Conservation (phyloP, 441 rosid genomes). For the Populus hybrid region DNA sequence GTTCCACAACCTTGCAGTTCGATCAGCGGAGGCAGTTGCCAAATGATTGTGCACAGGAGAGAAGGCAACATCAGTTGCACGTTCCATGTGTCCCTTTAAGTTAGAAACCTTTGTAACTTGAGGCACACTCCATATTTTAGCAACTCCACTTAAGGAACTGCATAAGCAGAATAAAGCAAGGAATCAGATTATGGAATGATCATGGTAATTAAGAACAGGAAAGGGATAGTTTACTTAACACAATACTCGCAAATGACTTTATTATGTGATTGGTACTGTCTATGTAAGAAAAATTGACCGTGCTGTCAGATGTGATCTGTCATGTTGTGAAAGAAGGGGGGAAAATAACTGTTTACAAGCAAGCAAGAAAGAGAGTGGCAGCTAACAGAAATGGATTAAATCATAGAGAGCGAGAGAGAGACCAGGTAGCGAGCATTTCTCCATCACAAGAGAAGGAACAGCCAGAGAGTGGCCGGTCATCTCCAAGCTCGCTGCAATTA, state of each 20-base stretch:
- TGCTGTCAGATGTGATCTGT: background rate
- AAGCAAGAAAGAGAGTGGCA: background rate
- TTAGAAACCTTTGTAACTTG: constrained; percentile 49
- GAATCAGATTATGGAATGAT: constrained; percentile 22
- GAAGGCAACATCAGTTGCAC: constrained; percentile 86
- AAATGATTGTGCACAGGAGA: constrained; percentile 65
- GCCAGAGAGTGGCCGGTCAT: constrained; percentile 84
- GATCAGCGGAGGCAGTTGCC: constrained; percentile 96
- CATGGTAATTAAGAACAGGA: background rate
- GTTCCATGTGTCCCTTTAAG: constrained; percentile 86
- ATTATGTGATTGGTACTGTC: background rate
- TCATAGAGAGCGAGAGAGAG: constrained; percentile 9
- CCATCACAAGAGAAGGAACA: constrained; percentile 85
- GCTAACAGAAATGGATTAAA: background rate
- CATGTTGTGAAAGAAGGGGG: background rate
- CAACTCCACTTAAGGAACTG: constrained; percentile 83
- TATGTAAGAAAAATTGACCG: background rate
- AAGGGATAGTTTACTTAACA: background rate
- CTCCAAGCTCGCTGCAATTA: constrained; percentile 85
- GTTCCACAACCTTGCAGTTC: constrained; percentile 86
- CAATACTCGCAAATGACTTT: background rate
- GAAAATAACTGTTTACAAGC: background rate
- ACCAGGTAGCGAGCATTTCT: constrained; percentile 75
- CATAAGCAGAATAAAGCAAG: constrained; percentile 20
- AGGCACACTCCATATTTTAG: constrained; percentile 87